Percentiles rank a stretch among this genome's conserved stretches.
Conservation (phyloP, 345 rosid genomes). For the Anacardium occidentale region DNA sequence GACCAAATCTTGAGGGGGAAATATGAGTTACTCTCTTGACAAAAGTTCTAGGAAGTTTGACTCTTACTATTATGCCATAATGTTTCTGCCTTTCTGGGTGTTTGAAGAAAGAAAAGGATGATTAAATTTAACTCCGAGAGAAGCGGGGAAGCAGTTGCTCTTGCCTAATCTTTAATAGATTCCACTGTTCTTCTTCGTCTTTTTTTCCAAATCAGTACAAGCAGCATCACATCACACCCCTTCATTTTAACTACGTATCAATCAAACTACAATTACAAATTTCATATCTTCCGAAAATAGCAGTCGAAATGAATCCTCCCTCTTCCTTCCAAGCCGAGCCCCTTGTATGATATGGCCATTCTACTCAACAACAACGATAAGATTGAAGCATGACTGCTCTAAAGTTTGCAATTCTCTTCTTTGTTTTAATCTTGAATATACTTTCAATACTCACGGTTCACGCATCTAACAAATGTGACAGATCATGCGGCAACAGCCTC, state of each 20-base stretch:
- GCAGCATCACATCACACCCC: not conserved
- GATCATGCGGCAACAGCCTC: constrained; percentile 30
- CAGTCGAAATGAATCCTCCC: not conserved
- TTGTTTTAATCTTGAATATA: constrained; percentile 7
- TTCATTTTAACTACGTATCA: too few relatives aligned
- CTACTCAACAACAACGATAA: not conserved
- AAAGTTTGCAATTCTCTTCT: constrained; percentile 9
- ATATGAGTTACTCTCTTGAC: too few relatives aligned
- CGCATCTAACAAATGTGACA: constrained; percentile 29
- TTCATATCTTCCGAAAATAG: not conserved
- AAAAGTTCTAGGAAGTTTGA: too few relatives aligned
- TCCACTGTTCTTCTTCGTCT: not conserved
- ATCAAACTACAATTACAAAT: not conserved
- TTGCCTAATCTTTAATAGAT: not conserved
- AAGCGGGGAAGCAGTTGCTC: constrained; percentile 10
- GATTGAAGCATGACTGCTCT: not conserved
- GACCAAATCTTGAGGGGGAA: too few relatives aligned
- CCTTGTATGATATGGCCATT: not conserved
- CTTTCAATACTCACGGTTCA: constrained; percentile 2
- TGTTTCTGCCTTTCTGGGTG: not conserved
- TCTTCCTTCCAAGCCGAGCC: too few relatives aligned
- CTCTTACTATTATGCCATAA: too few relatives aligned
- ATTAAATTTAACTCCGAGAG: not conserved
- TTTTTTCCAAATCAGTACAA: not conserved
- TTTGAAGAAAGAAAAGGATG: not conserved